Percentiles rank a stretch among this genome's conserved stretches.
Conservation (phyloP, 257 asterid genomes). For the Solanum chiquidenum region DNA sequence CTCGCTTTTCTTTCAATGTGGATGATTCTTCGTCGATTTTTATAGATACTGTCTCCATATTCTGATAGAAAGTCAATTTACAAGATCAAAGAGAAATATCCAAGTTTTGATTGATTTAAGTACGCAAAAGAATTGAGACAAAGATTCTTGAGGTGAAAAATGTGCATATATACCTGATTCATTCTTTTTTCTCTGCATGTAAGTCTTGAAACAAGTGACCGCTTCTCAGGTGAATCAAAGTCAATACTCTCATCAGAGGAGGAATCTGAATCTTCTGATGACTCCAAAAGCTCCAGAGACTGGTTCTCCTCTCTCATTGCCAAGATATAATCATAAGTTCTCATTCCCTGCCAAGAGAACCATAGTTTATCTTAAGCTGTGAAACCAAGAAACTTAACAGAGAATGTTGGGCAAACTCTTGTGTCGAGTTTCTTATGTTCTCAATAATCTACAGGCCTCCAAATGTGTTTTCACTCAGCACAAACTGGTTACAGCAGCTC, state of each 20-base stretch:
- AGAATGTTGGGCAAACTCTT: background rate
- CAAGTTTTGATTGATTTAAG: background rate
- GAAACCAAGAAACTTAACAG: background rate
- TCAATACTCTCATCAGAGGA: slow-evolving; percentile 54
- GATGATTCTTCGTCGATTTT: slow-evolving; percentile 52
- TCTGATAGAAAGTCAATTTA: slow-evolving; percentile 25
- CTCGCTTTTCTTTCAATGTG: slow-evolving; percentile 37
- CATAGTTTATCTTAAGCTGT: background rate
- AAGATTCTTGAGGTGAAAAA: background rate
- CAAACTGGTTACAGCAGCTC: background rate
- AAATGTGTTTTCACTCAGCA: background rate
- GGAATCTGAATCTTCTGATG: slow-evolving; percentile 69
- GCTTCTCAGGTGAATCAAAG: slow-evolving; percentile 49
- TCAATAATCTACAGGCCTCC: background rate
- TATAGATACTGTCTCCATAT: slow-evolving; percentile 52
- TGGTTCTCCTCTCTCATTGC: slow-evolving; percentile 86
- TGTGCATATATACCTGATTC: slow-evolving; percentile 31
- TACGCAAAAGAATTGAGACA: background rate
- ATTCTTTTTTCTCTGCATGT: slow-evolving; percentile 33
- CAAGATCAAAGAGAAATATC: background rate
- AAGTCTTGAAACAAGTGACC: slow-evolving; percentile 30
- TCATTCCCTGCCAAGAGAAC: slow-evolving; percentile 68
- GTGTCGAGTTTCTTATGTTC: background rate
- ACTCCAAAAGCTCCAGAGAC: slow-evolving; percentile 45
- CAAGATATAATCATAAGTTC: slow-evolving; percentile 86